Base-by-base conservation (phyloP, 257 asterid genomes). In the Nicotiana tomentosiformis region DNA sequence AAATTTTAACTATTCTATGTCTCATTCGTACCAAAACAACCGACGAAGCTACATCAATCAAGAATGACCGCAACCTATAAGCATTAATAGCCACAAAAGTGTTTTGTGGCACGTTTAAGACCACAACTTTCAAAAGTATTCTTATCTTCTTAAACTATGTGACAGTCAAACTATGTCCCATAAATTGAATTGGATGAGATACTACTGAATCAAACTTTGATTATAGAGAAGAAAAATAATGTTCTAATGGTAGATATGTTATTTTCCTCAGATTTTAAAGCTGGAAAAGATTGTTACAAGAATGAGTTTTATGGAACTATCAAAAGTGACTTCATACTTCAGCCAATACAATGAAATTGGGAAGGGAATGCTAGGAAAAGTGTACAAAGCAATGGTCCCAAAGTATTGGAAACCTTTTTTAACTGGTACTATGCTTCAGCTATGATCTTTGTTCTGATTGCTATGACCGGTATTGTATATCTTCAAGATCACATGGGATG, bases 401-500 rank as follows among this genome's bases (percentile, higher is more conserved):
- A 18, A 68, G 88, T 90, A 4, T 26, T 89, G 5, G 95, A 89
- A 82, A 91, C 93, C 70, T 92, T 51, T 83, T 93, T 92, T 23
- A 84, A 90, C 11, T 92, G 94, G 96, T 92, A 93, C 62, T 93
- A 92, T 49, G 97, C 92, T 9, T 88, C 93, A 0, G 85, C 89
- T 1, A 53, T 90, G 2, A 65, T 89, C 6, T 88, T 94, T 0
- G 91, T 91, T 12, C 66, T 93, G 39, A 67, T 92, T 46, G 93
- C 97, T 5, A 32, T 92, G 12, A 90, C 94, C 0, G 92, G 85
- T 18, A 57, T 93, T 55, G 97, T 91, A 4, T 92, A 92, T 61
- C 74, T 93, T 60, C 97, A 92, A 86, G 97, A 90, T 15, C 90
- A 89, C n/a, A 29, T 84, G 65, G 97, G 97, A 57, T 89, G 93